Evolutionary conservation across 768 basidiomycete species (phyloP).

Genomic region (Tricholoma saponaceum): DNA sequence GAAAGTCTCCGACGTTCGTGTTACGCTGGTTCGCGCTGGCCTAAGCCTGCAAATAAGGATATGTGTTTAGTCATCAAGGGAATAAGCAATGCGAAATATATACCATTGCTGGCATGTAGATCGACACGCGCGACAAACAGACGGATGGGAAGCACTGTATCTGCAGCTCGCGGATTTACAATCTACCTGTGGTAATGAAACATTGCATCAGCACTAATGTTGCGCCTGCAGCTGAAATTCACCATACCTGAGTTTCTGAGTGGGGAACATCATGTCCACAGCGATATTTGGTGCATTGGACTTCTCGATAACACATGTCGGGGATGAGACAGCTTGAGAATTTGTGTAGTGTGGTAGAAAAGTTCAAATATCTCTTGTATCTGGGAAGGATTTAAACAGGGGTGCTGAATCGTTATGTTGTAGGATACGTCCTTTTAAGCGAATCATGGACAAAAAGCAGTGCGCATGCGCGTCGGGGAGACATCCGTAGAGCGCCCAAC

Average conservation of each 20-base stretch:
- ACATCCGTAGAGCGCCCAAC: not conserved
- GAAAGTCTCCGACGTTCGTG: not conserved
- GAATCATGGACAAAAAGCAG: not conserved
- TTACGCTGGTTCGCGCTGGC: constrained; percentile 9
- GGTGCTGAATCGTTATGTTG: not conserved
- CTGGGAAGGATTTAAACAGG: not conserved
- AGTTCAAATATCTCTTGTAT: not conserved
- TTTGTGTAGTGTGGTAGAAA: not conserved
- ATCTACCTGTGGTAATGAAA: constrained; percentile 5
- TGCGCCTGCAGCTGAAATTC: not conserved
- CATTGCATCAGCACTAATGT: not conserved
- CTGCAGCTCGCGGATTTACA: constrained; percentile 12
- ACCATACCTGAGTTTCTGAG: constrained; percentile 1
- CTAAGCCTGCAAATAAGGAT: constrained; percentile 5
- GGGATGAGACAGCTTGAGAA: not conserved
- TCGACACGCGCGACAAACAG: constrained; percentile 6
- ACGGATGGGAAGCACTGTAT: constrained; percentile 9
- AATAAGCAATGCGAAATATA: not conserved
- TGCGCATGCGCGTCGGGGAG: not conserved
- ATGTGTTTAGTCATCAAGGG: not conserved
- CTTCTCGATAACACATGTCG: constrained; percentile 16
- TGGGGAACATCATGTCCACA: constrained; percentile 12
- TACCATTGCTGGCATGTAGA: constrained; percentile 14
- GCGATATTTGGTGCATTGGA: constrained; percentile 7
- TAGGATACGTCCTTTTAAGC: not conserved